phyloP scores from a whole-genome alignment of 257 asterid species.

The Euphrasia confusa region DNA sequence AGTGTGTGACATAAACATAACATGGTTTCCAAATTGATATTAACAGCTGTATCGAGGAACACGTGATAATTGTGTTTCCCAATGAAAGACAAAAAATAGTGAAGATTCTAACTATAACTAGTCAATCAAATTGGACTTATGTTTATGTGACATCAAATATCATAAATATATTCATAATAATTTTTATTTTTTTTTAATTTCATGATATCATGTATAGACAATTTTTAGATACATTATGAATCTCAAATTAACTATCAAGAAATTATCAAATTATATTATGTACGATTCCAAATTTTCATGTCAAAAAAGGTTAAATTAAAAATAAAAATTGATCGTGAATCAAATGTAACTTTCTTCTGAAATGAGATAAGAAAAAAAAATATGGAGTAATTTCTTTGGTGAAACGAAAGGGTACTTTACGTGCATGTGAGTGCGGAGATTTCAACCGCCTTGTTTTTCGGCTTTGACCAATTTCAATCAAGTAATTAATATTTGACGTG shows the following conservation, averaged over 20 bases:
- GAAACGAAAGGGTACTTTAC: too few relatives aligned
- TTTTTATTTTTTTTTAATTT: neutral
- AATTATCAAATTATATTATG: too few relatives aligned
- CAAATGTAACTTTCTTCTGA: too few relatives aligned
- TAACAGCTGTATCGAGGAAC: conserved; percentile 1
- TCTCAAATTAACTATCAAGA: too few relatives aligned
- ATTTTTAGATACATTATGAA: too few relatives aligned
- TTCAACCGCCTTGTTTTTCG: neutral
- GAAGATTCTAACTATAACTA: neutral
- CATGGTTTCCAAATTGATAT: neutral
- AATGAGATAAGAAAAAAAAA: too few relatives aligned
- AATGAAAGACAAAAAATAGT: neutral
- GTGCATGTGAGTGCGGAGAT: neutral
- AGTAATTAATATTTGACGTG: neutral
- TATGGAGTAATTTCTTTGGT: too few relatives aligned
- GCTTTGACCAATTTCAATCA: neutral
- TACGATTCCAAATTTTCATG: too few relatives aligned
- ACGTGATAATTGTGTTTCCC: neutral
- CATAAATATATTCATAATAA: neutral
- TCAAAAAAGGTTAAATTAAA: too few relatives aligned
- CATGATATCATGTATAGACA: too few relatives aligned
- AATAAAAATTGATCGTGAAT: too few relatives aligned
- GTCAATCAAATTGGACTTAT: neutral
- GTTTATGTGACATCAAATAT: neutral
- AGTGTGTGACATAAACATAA: too few relatives aligned